Percentiles rank a stretch among this genome's conserved stretches.
Conservation (phyloP, 192 early-diverging fungal genomes). For the Coemansia sp. region DNA sequence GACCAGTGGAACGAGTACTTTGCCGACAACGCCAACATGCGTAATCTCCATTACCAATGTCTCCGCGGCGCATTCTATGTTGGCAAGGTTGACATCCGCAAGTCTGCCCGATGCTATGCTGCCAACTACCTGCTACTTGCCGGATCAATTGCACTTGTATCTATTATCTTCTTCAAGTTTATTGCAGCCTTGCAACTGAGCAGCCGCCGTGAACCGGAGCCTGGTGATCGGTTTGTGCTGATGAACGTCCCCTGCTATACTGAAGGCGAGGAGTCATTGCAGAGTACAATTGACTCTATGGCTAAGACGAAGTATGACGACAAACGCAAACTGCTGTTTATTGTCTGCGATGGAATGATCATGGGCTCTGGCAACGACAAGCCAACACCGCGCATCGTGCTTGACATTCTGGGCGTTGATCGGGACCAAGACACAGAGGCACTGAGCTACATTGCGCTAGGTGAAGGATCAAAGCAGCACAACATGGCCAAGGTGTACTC, state of each 20-base stretch:
- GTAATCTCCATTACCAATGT: constrained; percentile 65
- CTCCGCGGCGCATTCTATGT: constrained; percentile 80
- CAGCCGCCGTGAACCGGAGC: constrained; percentile 72
- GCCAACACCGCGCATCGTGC: constrained; percentile 93
- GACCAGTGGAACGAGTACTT: constrained; percentile 57
- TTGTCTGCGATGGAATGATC: constrained; percentile 96
- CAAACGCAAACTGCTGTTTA: constrained; percentile 93
- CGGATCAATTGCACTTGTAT: constrained; percentile 76
- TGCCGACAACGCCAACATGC: constrained; percentile 41
- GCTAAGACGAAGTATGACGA: constrained; percentile 90
- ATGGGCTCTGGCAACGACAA: constrained; percentile 93
- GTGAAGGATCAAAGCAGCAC: constrained; percentile 84
- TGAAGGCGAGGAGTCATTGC: constrained; percentile 89
- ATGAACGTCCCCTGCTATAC: constrained; percentile 96
- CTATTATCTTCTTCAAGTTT: constrained; percentile 89
- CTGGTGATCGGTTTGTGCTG: constrained; percentile 91
- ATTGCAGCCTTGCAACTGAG: constrained; percentile 86
- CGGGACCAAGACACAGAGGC: constrained; percentile 81
- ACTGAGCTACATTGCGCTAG: constrained; percentile 81
- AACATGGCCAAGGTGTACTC: constrained; percentile 97
- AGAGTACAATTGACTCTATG: constrained; percentile 90
- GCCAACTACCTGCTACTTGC: constrained; percentile 81
- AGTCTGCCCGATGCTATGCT: constrained; percentile 69
- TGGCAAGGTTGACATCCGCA: constrained; percentile 82
- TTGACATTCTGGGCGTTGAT: constrained; percentile 95